Base-by-base conservation (phyloP, 371 early-diverging fungal genomes). In the Mortierella sp. region DNA sequence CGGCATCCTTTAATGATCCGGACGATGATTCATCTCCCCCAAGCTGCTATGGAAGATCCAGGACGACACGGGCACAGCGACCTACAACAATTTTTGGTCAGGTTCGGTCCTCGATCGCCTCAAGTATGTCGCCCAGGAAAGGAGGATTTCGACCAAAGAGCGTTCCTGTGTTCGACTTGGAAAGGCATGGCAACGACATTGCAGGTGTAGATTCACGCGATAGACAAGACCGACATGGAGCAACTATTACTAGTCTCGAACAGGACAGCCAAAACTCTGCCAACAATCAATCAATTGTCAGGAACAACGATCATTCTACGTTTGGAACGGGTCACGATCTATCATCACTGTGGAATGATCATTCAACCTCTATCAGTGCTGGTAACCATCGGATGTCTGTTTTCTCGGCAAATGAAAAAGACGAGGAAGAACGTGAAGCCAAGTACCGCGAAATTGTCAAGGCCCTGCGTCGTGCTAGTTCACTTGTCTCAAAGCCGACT, bases 401-500 rank as follows among this genome's bases (percentile, higher is more conserved):
- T n/a, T n/a, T n/a, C n/a, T n/a, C 59, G 21, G 57, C 44, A 37
- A 39, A 16, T 4, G 54, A 50, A 22, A 25, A 53, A 12, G 60
- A 54, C 16, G 71, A 71, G 25, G 60, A 60, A 14, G 52, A 59
- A 28, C 52, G 54, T 14, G 71, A 63, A 39, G 64, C 60, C 28
- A 71, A 71, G 60, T 71, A 71, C 40, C 54, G 71, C 7, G 71
- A 71, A 46, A 71, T 71, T 22, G 71, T 71, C 31, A 63, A 55
- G 14, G 71, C 71, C 5, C 60, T 71, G 8, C 59, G 64, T 31
- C 58, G 64, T 2, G 71, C 71, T 4, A 59, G 55, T 25, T 60
- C 71, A 0, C 60, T 71, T 6, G 71, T 60, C 8, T 54, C 71
- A 13, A 54, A 57, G 13, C 63, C 50, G 46, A 22, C 27, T 14